Percentiles rank a stretch among this genome's conserved stretches.
Conservation (phyloP, 768 basidiomycete genomes). For the Hebeloma cylindrosporum region DNA sequence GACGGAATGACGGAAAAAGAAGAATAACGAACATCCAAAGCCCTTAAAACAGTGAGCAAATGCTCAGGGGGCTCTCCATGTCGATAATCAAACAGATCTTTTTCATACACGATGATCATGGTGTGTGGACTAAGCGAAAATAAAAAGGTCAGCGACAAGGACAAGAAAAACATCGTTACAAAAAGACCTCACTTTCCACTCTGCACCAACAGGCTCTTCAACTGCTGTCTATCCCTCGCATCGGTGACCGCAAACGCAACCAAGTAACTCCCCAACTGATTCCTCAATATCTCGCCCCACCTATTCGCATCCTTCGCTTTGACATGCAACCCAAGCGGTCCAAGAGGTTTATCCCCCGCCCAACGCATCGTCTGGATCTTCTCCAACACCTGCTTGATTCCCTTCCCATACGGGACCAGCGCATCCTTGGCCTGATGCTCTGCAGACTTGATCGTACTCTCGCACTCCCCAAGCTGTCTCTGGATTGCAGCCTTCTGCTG, state of each 20-base stretch:
- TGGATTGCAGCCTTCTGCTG: conserved; percentile 31
- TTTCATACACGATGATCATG: conserved; percentile 62
- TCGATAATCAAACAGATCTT: conserved; percentile 80
- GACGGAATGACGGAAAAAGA: neutral
- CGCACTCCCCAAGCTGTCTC: conserved; percentile 43
- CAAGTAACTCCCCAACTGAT: conserved; percentile 57
- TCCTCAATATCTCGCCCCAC: conserved; percentile 69
- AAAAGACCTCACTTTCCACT: conserved; percentile 62
- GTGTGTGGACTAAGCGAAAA: conserved; percentile 38
- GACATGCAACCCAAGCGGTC: conserved; percentile 80
- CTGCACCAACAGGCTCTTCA: conserved; percentile 58
- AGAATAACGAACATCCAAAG: conserved; percentile 61
- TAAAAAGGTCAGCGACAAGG: neutral
- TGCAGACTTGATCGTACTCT: conserved; percentile 50
- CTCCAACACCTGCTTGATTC: conserved; percentile 58
- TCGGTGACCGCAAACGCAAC: conserved; percentile 76
- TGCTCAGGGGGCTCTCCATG: conserved; percentile 64
- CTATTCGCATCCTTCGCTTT: conserved; percentile 62
- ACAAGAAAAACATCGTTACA: conserved; percentile 14
- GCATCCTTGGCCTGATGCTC: conserved; percentile 54
- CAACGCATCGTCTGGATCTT: conserved; percentile 53
- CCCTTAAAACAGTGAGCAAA: conserved; percentile 76
- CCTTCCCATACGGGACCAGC: conserved; percentile 59
- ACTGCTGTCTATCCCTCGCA: conserved; percentile 51
- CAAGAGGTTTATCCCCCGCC: conserved; percentile 67